Conservation (phyloP, 257 asterid genomes). For the Hygrophila difformis region DNA sequence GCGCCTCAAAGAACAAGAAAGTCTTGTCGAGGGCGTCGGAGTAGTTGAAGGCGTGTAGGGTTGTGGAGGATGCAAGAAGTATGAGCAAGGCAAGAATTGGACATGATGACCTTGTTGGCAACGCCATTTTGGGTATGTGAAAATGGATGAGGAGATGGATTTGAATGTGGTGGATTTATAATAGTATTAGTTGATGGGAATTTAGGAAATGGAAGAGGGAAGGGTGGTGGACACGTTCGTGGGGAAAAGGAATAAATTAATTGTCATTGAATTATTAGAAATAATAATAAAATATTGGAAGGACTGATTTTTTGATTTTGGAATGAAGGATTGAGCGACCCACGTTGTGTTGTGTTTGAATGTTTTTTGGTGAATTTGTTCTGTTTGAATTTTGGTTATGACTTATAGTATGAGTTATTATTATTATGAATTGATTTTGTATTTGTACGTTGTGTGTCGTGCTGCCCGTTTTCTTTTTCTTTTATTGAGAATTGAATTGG, state of each 20-base stretch:
- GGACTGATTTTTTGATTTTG: too few relatives aligned
- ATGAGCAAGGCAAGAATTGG: conserved; percentile 32
- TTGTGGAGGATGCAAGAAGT: conserved; percentile 27
- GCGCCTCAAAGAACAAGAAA: conserved; percentile 71
- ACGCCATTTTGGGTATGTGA: conserved; percentile 3
- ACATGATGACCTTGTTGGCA: background rate
- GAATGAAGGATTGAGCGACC: conserved; percentile 40
- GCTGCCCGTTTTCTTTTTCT: too few relatives aligned
- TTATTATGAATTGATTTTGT: too few relatives aligned
- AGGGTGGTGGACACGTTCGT: conserved; percentile 61
- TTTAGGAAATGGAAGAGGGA: conserved; percentile 11
- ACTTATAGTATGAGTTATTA: too few relatives aligned
- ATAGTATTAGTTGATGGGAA: too few relatives aligned
- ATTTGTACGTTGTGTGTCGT: too few relatives aligned
- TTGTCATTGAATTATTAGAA: background rate
- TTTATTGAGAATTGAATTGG: too few relatives aligned
- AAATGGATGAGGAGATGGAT: conserved; percentile 6
- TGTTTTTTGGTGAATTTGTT: too few relatives aligned
- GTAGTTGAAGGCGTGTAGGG: conserved; percentile 41
- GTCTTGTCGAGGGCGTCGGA: conserved; percentile 60
- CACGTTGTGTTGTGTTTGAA: conserved; percentile 62
- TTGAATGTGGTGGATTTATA: background rate
- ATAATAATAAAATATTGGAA: too few relatives aligned
- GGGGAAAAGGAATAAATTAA: conserved; percentile 14
- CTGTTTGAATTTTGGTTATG: conserved; percentile 7